Evolutionary conservation across 2,329 filamentous ascomycete species (phyloP), one percentile per base, ranked within the genome.

Genomic region (Paracorniculantispora psalliotae): DNA sequence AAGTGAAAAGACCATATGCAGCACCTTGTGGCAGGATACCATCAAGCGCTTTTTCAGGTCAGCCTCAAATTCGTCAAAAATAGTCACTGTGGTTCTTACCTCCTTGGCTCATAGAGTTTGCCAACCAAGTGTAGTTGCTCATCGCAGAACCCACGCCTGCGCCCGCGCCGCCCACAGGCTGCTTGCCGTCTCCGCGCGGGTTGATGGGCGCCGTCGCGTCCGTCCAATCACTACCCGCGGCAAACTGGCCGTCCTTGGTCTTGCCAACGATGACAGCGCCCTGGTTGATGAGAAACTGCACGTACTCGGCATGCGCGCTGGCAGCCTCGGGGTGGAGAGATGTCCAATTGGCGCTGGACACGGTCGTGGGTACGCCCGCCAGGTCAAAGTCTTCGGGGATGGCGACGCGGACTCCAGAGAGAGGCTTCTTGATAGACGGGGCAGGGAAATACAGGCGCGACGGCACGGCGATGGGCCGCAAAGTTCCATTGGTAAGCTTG

Each of bases 331-430:
- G 72, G 57, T 84, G 81, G 2, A 88, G 69, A 35, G 79, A 71
- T 23, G 78, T 79, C 75, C 81, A 88, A 1, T 84, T 80, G 33
- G 81, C 73, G 57, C 84, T 87, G 0, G 85, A 86, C 33, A 81
- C 75, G 1, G 77, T 77, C 0, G 82, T 86, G 13, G 76, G 76
- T 0, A 86, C 68, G 1, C 86, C 86, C n/a, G 67, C 62, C 0
- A 77, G 59, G 3, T 70, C 65, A 35, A 70, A 62, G 3, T 66
- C 62, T 37, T 78, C 75, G 19, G 69, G 67, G 12, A 77, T 61
- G 23, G 72, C 65, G 4, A 76, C 58, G 4, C 75, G 73, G 17
- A 69, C 59, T 17, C 75, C 75, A 15, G 68, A 73, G 8, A 77
- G 64, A 0, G 73, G 75, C 33, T 70, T 71, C 12, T 63, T 60